phyloP scores from a whole-genome alignment of 2,329 filamentous ascomycete genomes.

The Ceratocystis ficicola region DNA sequence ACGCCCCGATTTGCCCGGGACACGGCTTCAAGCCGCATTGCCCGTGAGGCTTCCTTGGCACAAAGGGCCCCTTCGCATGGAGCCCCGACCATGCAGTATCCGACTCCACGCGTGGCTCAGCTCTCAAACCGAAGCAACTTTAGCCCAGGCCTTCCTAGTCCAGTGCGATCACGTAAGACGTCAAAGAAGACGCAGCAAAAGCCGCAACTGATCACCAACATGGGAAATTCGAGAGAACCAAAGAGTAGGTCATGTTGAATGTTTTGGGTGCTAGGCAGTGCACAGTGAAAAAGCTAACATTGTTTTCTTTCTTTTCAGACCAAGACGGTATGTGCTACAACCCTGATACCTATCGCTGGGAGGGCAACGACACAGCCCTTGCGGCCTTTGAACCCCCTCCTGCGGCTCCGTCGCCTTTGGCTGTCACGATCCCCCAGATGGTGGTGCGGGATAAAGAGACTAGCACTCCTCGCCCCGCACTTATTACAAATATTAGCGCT shows the following conservation, averaged over 20 bases:
- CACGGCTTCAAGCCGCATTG: conserved; percentile 52
- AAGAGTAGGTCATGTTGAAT: conserved; percentile 48
- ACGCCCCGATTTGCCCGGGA: conserved; percentile 53
- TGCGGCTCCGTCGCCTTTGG: conserved; percentile 40
- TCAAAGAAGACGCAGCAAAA: conserved; percentile 52
- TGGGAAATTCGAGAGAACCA: conserved; percentile 59
- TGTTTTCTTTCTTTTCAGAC: conserved; percentile 36
- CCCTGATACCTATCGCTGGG: conserved; percentile 74
- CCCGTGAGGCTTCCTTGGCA: conserved; percentile 49
- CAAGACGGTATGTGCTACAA: conserved; percentile 97
- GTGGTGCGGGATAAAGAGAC: conserved; percentile 43
- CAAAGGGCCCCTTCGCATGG: conserved; percentile 45
- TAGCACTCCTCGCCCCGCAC: conserved; percentile 53
- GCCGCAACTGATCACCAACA: conserved; percentile 79
- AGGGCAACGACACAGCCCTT: conserved; percentile 85
- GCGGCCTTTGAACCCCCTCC: conserved; percentile 60
- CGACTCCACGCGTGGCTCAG: conserved; percentile 42
- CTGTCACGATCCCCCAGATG: conserved; percentile 34
- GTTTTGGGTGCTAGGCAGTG: not conserved
- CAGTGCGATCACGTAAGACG: conserved; percentile 43
- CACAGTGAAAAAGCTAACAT: conserved; percentile 27
- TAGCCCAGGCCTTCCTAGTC: conserved; percentile 35
- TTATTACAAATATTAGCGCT: conserved; percentile 82
- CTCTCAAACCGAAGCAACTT: conserved; percentile 40
- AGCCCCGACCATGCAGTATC: conserved; percentile 38